Percentiles rank a stretch among this genome's conserved stretches.
Evolutionary conservation across 2,329 filamentous ascomycete species (phyloP).

Genomic region (Sporothrix mexicana): DNA sequence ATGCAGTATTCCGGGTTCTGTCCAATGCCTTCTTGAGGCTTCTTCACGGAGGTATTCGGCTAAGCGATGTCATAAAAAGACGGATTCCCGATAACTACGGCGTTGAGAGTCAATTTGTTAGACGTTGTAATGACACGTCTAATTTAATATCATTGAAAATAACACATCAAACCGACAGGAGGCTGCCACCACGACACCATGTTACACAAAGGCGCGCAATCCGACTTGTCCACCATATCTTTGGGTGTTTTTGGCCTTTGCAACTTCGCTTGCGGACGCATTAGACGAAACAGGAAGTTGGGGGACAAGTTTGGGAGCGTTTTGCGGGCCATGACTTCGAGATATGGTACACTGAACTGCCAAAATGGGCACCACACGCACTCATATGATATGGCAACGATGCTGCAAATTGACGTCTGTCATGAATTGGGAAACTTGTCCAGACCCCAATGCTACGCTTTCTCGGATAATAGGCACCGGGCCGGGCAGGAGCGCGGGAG

Average conservation of each 20-base stretch:
- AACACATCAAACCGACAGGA: neutral
- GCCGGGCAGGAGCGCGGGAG: neutral
- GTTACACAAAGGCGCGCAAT: neutral
- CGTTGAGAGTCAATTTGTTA: neutral
- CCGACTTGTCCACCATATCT: neutral
- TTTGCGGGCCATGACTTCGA: neutral
- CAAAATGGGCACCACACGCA: neutral
- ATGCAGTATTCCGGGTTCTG: neutral
- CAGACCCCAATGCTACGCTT: neutral
- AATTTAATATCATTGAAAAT: neutral
- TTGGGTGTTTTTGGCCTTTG: neutral
- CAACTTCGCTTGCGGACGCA: neutral
- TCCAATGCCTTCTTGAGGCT: neutral
- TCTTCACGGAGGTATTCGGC: too few species aligned
- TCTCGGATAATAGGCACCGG: conserved; percentile 11
- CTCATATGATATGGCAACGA: neutral
- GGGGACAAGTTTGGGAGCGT: neutral
- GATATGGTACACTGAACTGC: neutral
- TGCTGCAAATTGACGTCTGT: neutral
- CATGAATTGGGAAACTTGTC: neutral
- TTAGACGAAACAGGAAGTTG: conserved; percentile 5
- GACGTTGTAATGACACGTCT: neutral
- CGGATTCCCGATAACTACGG: neutral
- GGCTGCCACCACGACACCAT: neutral
- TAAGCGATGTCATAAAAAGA: neutral